Evolutionary conservation across 768 basidiomycete genomes (phyloP).

Genomic region (Russula olivacea): DNA sequence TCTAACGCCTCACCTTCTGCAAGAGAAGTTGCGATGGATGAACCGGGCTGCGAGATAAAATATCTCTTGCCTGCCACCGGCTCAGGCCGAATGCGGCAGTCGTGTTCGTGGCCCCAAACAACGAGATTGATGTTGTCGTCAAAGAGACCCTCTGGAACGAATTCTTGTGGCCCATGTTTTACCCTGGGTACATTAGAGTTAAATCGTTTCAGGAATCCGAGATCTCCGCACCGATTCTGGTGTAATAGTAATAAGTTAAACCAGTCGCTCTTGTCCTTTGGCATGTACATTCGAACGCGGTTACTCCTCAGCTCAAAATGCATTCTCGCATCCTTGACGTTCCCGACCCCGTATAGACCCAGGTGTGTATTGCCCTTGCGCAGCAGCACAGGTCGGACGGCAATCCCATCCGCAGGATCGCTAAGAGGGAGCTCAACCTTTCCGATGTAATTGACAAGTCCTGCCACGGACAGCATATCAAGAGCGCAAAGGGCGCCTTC

Average conservation of each 20-base stretch:
- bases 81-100: slow-evolving; percentile 89
- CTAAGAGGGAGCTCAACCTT: slow-evolving; percentile 83
- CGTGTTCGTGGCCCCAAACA: slow-evolving; percentile 98
- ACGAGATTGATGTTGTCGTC: slow-evolving; percentile 92
- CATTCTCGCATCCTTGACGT: slow-evolving; percentile 94
- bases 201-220: background rate
- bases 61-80: slow-evolving; percentile 88
- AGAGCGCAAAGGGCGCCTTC: slow-evolving; percentile 94
- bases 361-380: slow-evolving; percentile 81
- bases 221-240: slow-evolving; percentile 76
- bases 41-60: slow-evolving; percentile 91
- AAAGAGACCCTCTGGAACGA: slow-evolving; percentile 94
- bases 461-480: slow-evolving; percentile 89
- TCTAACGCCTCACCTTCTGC: slow-evolving; percentile 89
- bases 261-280: slow-evolving; percentile 84
- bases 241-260: slow-evolving; percentile 92
- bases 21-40: slow-evolving; percentile 88
- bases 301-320: slow-evolving; percentile 93
- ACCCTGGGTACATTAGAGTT: slow-evolving; percentile 47
- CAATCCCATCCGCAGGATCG: slow-evolving; percentile 75
- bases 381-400: slow-evolving; percentile 84
- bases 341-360: slow-evolving; percentile 94
- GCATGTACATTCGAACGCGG: slow-evolving; percentile 95
- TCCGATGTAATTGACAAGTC: slow-evolving; percentile 96
- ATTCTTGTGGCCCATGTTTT: slow-evolving; percentile 90